A percentile compares a stretch with the other conserved stretches of the same genome.
Conservation (phyloP, 768 basidiomycete genomes). For the Lyophyllum semitale region DNA sequence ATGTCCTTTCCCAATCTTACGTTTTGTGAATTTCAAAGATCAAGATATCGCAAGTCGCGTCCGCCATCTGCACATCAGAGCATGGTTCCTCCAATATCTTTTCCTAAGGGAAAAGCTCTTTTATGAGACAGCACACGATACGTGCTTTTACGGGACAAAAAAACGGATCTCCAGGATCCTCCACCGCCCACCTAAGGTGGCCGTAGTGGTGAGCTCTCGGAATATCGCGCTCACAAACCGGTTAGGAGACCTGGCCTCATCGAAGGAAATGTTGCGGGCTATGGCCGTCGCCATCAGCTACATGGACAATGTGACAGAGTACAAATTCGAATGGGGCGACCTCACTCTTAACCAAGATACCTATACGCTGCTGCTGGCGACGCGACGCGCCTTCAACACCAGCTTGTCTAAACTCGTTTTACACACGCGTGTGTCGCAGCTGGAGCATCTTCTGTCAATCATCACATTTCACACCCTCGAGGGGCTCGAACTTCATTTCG, state of each 20-base stretch:
- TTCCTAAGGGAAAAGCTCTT: slow-evolving; percentile 21
- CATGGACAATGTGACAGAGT: slow-evolving; percentile 34
- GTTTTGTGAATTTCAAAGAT: slow-evolving; percentile 19
- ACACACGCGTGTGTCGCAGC: slow-evolving; percentile 31
- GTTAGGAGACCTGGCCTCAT: slow-evolving; percentile 4
- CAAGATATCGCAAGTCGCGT: slow-evolving; percentile 34
- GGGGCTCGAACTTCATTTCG: slow-evolving; percentile 35
- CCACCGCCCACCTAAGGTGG: no score
- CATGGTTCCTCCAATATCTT: slow-evolving; percentile 42
- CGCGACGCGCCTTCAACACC: slow-evolving; percentile 26
- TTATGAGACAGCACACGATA: neutral
- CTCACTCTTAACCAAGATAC: slow-evolving; percentile 32
- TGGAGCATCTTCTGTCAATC: slow-evolving; percentile 29
- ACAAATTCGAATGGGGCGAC: slow-evolving; percentile 41
- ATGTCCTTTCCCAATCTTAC: neutral
- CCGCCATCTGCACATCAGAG: slow-evolving; percentile 33
- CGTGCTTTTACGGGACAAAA: neutral
- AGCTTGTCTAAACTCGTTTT: slow-evolving; percentile 36
- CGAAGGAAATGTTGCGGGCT: slow-evolving; percentile 23
- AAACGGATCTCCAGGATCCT: neutral
- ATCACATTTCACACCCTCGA: slow-evolving; percentile 30
- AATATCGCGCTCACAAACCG: neutral
- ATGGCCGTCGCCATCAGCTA: slow-evolving; percentile 33
- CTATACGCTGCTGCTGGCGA: slow-evolving; percentile 26
- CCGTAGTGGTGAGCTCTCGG: neutral